Percentiles rank a stretch among this genome's conserved stretches.
Evolutionary conservation across 192 early-diverging fungal genomes (phyloP).

Genomic region (Podila clonocystis): DNA sequence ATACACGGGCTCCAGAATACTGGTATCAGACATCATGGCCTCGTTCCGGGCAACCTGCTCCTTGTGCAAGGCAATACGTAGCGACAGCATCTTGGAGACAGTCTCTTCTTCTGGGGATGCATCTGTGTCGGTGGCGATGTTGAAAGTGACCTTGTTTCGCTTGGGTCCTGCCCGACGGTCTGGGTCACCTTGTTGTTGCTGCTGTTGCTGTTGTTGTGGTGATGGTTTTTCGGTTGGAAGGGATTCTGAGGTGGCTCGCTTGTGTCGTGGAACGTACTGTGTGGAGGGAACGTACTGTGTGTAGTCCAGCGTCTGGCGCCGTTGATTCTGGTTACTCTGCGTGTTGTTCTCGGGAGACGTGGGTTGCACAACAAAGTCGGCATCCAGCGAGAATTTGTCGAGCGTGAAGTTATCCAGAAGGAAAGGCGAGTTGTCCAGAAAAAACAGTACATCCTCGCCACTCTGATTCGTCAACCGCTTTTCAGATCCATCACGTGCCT

Average conservation of each 20-base stretch:
- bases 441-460: conserved; percentile 33
- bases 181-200: neutral
- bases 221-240: neutral
- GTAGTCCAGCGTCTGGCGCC: neutral
- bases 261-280: too few relatives aligned
- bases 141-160: conserved; percentile 39
- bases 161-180: conserved; percentile 4
- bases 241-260: neutral
- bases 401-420: conserved; percentile 40
- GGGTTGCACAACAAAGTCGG: conserved; percentile 18
- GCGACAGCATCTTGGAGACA: conserved; percentile 8
- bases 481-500: neutral
- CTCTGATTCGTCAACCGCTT: conserved; percentile 26
- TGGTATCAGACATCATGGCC: neutral
- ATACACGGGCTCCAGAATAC: neutral
- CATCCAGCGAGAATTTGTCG: conserved; percentile 7
- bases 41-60: conserved; percentile 14
- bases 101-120: conserved; percentile 12
- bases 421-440: conserved; percentile 35
- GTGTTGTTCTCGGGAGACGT: neutral
- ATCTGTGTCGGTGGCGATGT: conserved; percentile 9
- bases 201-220: neutral
- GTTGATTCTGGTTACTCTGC: neutral
- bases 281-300: too few relatives aligned
- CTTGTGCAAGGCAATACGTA: conserved; percentile 32